Conservation (phyloP, 2,329 filamentous ascomycete species). For the Aspergillus quadrilineatus region DNA sequence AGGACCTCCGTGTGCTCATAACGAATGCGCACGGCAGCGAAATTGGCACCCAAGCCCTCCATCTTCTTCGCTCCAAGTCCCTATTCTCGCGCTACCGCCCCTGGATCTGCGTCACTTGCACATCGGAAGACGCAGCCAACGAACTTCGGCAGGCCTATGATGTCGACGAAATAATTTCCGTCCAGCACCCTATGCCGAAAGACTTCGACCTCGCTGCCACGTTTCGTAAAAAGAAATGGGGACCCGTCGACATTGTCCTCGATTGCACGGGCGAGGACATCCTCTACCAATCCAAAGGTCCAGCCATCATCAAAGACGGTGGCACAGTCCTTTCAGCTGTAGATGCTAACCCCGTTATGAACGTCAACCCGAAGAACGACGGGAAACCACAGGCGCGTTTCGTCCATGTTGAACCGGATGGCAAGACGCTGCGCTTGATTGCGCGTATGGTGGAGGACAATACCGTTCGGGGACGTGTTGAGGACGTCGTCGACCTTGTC, state of each 20-base stretch:
- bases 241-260: constrained; percentile 42
- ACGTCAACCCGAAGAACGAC: constrained; percentile 19
- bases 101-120: constrained; percentile 42
- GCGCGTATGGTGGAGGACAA: constrained; percentile 36
- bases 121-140: constrained; percentile 25
- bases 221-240: constrained; percentile 34
- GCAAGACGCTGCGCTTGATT: constrained; percentile 34
- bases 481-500: constrained; percentile 35
- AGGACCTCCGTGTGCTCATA: constrained; percentile 37
- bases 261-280: constrained; percentile 39
- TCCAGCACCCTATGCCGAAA: constrained; percentile 24
- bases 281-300: constrained; percentile 35
- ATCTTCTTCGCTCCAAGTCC: constrained; percentile 36
- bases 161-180: constrained; percentile 37
- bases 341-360: constrained; percentile 28
- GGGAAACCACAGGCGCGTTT: constrained; percentile 31
- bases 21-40: constrained; percentile 39
- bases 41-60: constrained; percentile 38
- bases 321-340: constrained; percentile 38
- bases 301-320: constrained; percentile 33
- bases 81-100: constrained; percentile 32
- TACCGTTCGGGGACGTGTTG: constrained; percentile 34
- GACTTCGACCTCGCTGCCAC: constrained; percentile 32
- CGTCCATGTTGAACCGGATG: constrained; percentile 40
- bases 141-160: constrained; percentile 29